Conservation (phyloP, 1,284 basidiomycete genomes). For the Rhodofomes roseus region DNA sequence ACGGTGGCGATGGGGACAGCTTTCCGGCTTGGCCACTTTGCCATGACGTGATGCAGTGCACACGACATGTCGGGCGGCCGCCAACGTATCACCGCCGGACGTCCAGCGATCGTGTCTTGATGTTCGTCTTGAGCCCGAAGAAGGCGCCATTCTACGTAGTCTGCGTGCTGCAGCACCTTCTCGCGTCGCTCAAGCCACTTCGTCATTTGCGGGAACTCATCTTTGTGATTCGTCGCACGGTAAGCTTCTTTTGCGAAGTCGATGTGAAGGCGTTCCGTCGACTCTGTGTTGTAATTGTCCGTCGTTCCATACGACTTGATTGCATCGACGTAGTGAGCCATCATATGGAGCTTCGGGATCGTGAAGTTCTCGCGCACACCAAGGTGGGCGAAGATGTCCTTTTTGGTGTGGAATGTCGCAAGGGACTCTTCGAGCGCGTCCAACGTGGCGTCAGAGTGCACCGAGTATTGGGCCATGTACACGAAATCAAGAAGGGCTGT, state of each 20-base stretch:
- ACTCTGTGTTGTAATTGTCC: conserved; percentile 26
- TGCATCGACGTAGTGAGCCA: conserved; percentile 18
- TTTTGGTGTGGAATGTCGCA: conserved; percentile 25
- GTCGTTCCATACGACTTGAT: conserved; percentile 19
- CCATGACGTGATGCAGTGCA: background rate
- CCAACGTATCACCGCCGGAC: background rate
- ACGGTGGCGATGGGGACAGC: background rate
- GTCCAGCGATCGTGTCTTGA: background rate
- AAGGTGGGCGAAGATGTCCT: conserved; percentile 20
- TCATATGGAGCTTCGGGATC: conserved; percentile 27
- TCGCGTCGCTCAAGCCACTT: conserved; percentile 26
- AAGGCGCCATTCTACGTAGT: conserved; percentile 1
- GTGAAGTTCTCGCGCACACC: conserved; percentile 24
- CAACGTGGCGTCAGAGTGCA: conserved; percentile 18
- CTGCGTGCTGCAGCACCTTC: conserved; percentile 2
- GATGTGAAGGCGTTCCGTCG: no score
- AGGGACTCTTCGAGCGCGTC: conserved; percentile 16
- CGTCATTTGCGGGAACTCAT: conserved; percentile 33
- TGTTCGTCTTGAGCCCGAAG: background rate
- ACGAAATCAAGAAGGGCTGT: conserved; percentile 16
- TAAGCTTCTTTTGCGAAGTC: no score
- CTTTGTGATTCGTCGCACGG: conserved; percentile 27
- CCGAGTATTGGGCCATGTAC: conserved; percentile 18
- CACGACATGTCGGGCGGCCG: background rate
- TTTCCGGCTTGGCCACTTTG: background rate